Evolutionary conservation across 2,329 filamentous ascomycete species (phyloP), one percentile per base, ranked within the genome.

Genomic region (Verticillium isaacii): DNA sequence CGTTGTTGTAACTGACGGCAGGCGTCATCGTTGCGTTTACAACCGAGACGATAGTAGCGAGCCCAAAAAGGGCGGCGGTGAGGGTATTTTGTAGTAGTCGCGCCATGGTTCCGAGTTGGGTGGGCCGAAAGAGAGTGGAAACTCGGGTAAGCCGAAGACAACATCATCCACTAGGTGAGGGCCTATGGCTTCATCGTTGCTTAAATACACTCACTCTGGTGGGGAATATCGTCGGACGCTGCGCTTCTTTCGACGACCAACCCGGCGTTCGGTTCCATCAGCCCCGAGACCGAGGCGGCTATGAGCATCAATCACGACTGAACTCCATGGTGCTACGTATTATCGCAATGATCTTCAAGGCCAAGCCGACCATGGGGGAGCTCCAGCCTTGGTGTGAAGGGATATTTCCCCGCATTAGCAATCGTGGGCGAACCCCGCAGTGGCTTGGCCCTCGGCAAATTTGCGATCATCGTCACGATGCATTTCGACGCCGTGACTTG

Each of bases 1-100:
- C 61, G 67, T 72, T 72, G 60, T 55, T 67, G 62, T 72, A 72
- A 63, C 17, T 65, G n/a, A 68, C 65, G 8, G 70, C 61, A 14
- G 68, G 67, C 14, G 68, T 23, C 45, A 52, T 68, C 29, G 52
- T 32, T 45, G 56, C 23, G 29, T 25, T 19, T 2, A 15, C 29
- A 25, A 34, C 9, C 12, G 54, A 56, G 25, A 34, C 54, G 29
- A 56, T 32, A 25, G n/a, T 56, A 15, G 14, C 54, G 54, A 56
- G 54, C 54, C 19, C 54, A 14, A 56, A 3, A 32, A 56, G 11
- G 23, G 45, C 45, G n/a, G 45, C 45, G 19, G 19, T 23, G 9
- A 52, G n/a, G 6, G 19, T 23, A 1, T 52, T 52, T 23, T 25
- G 45, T 52, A 12, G 45, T 19, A 52, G n/a, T 52, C 45, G n/a